A percentile compares a stretch with the other conserved stretches of the same genome.
Evolutionary conservation across 2,329 filamentous ascomycete species (phyloP).

Genomic region (Arthrobotrys conoides): DNA sequence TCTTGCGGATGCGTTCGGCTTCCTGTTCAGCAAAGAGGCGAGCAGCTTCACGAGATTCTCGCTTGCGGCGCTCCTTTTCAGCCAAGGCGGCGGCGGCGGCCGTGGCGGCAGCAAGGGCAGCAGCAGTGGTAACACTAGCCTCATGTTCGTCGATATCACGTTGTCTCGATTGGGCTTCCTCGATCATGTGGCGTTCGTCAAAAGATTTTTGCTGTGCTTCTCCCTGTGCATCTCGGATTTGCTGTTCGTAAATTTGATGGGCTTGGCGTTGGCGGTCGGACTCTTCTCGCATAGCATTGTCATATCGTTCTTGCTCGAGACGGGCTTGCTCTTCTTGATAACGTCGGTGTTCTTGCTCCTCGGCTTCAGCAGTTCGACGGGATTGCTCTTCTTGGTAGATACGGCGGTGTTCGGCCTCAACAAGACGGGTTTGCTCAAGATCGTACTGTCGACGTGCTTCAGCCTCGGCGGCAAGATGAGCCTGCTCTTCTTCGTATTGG

Average conservation of each 20-base stretch:
- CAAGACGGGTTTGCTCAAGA: conserved; percentile 20
- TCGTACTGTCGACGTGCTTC: not conserved
- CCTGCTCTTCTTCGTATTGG: conserved; percentile 20
- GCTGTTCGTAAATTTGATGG: conserved; percentile 51
- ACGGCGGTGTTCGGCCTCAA: conserved; percentile 27
- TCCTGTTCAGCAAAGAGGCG: conserved; percentile 44
- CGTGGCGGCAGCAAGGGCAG: conserved; percentile 34
- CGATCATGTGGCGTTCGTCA: conserved; percentile 31
- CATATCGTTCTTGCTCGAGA: conserved; percentile 22
- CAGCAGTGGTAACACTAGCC: conserved; percentile 23
- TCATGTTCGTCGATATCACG: conserved; percentile 42
- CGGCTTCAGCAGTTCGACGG: conserved; percentile 34
- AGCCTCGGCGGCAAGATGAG: conserved; percentile 28
- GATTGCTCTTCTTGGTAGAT: conserved; percentile 27
- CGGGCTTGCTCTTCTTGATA: conserved; percentile 35
- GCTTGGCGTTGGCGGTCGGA: conserved; percentile 53
- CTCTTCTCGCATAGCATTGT: conserved; percentile 34
- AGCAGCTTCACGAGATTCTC: conserved; percentile 53
- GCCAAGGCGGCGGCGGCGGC: conserved; percentile 30
- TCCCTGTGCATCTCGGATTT: conserved; percentile 41
- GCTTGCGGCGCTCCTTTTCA: conserved; percentile 50
- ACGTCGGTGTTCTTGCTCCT: conserved; percentile 36
- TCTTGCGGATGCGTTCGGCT: conserved; percentile 46
- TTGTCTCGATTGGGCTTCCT: conserved; percentile 39
- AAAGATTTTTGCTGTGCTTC: conserved; percentile 6